phyloP scores from a whole-genome alignment of 345 rosid genomes.

The Psidium friedrichsthalianum region DNA sequence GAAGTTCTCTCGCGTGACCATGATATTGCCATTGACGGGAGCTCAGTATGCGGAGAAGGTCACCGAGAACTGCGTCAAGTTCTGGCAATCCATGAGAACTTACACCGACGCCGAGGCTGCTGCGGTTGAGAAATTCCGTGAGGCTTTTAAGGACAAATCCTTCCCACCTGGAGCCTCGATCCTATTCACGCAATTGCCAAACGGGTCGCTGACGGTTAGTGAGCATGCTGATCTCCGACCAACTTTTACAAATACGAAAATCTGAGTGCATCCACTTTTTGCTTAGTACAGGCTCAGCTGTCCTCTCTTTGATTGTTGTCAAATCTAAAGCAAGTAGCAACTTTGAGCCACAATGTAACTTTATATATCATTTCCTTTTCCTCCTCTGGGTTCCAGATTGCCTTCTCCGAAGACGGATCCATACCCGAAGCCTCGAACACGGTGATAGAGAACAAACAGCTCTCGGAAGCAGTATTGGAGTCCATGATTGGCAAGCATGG shows the following conservation, averaged over 20 bases:
- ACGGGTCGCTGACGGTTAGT: conserved; percentile 49
- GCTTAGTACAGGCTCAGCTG: neutral
- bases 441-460: conserved; percentile 55
- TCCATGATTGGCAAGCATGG: conserved; percentile 72
- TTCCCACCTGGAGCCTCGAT: conserved; percentile 73
- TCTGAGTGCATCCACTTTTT: neutral
- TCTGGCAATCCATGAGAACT: conserved; percentile 62
- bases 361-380: neutral
- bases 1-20: conserved; percentile 6
- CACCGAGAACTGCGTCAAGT: conserved; percentile 54
- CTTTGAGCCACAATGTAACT: neutral
- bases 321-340: neutral
- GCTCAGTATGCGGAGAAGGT: conserved; percentile 63
- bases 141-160: conserved; percentile 45
- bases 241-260: neutral
- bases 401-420: conserved; percentile 49
- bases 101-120: conserved; percentile 65
- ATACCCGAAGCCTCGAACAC: conserved; percentile 34
- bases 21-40: conserved; percentile 9
- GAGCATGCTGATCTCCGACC: neutral
- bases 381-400: conserved; percentile 28
- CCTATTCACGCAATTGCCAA: conserved; percentile 44
- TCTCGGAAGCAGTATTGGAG: conserved; percentile 57
- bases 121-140: conserved; percentile 46
- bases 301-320: neutral